Base-by-base conservation (phyloP, 2,329 filamentous ascomycete genomes). In the Verticillium klebahnii region DNA sequence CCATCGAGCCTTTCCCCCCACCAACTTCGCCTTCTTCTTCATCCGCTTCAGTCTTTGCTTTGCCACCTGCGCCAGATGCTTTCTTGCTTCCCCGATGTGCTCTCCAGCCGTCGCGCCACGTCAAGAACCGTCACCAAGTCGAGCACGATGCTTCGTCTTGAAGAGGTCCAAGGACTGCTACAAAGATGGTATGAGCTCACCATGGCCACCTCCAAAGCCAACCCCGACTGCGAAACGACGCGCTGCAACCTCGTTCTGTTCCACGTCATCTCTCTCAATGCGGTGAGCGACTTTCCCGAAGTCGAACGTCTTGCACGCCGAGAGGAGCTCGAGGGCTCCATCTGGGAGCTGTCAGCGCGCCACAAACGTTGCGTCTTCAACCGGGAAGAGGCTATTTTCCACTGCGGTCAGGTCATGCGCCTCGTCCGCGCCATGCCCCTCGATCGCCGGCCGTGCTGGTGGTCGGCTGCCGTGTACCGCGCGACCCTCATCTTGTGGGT, bases 381-480 rank as follows among this genome's bases (percentile, higher is more conserved):
- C 67, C 80, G 84, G 19, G 83, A 87, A 67, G 85, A 90, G 67
- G 83, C 87, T 23, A 75, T 89, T 58, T 87, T 87, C 72, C 89
- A 91, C 70, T 86, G 85, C 64, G 88, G 88, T 1, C 89, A 91
- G 72, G 82, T 90, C 3, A 75, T 89, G 54, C 81, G 86, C 3
- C 78, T 89, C 12, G 73, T 90, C 45, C 78, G 83, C 7, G 75
- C 77, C 15, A 89, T 91, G 82, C 81, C 85, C 2, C 75, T 77
- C 34, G 82, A 85, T 57, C 78, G 83, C 3, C 82, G 87, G 25
- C 89, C 89, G 6, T 83, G 82, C 40, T 92, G 89, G 89, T 91
- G 88, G 88, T 78, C 86, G n/a, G 84, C 82, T 1, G 88, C 87
- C 3, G 77, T 91, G 50, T 91, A 91, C 70, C 85, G 89, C n/a